Base-by-base conservation (phyloP, 352 stramenopile species). In the Phytophthora europaea region DNA sequence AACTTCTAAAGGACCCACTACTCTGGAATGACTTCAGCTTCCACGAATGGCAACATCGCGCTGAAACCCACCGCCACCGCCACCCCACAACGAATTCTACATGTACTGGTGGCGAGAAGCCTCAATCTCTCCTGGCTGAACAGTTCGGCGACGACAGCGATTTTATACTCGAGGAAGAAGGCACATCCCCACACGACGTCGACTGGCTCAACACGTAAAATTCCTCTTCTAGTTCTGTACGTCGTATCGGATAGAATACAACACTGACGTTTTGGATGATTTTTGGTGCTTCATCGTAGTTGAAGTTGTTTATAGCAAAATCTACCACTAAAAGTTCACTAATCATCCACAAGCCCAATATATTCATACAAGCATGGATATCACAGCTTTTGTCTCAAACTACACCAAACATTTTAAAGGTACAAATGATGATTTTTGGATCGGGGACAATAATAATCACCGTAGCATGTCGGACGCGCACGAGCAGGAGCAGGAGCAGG, bases 21-120 rank as follows among this genome's bases (percentile, higher is more conserved):
- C 67, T 90, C 6, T 88, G 75, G 75, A 80, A 28, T n/a, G 83
- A 78, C 40, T 82, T 82, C 7, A 87, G 83, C 28, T 65, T 62
- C 15, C 59, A 72, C 2, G 79, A 85, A 59, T 91, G 85, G 85
- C 48, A 51, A 16, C 55, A 66, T 9, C 76, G 83, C 33, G 63
- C 67, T 7, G 16, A 52, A 59, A 28, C 18, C 1, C 55, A 61
- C 3, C 50, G 47, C 23, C 22, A 54, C 31, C 40, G 53, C 9
- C 22, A 47, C 1, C 15, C 28, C 36, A 9, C 53, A 3, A 34
- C 6, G 54, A 48, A 40, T 15, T 13, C 26, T 8, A 34, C 52
- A 54, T 50, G 18, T 7, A 9, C 28, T 48, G 22, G 48, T 18
- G 60, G 3, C 20, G 33, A 63, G 20, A 47, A 13, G 16, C n/a